Evolutionary conservation across 1,139 yeast genomes (phyloP), one percentile per base, ranked within the genome.

Genomic region (Kodamaea arcana): DNA sequence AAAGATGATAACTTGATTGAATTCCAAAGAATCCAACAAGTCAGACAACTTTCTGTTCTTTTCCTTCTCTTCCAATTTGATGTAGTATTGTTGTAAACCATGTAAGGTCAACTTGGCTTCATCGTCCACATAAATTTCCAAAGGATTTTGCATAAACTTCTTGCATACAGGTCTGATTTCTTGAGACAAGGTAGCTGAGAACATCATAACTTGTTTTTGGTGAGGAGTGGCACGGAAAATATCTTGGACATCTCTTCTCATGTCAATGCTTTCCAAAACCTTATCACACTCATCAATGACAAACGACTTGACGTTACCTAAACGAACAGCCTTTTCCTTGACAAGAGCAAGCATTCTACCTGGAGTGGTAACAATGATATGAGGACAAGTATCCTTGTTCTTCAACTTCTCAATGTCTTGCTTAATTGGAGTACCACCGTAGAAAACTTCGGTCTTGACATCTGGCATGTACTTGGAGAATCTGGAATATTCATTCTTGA

Each of bases 171-270:
- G 97, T 65, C 96, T 86, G 56, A 92, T 88, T 57, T 92, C 98
- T 60, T 79, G 86, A 31, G 95, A 81, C 53, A 92, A 75, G 39
- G 98, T 92, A 48, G 98, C 98, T 40, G 96, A 85, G 65, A 92
- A 92, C 97, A 92, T 92, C 97, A 92, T 90, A 41, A 92, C 98
- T 73, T 92, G 98, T 70, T 92, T 92, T 63, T 92, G 96, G 67
- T 86, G 95, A 46, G 98, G 98, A 37, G 98, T 92, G 43, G 87
- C 86, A 64, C 97, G 83, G 81, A 92, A 92, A 48, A 92, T 86
- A 61, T 90, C 97, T 72, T 92, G 98, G 40, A 92, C 97, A 58
- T 92, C 98, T 64, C 96, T 83, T 75, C 98, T 84, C 98, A 92
- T 92, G 56, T 84, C 94, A 54, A 85, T 64, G 41, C 80, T 74